phyloP scores from a whole-genome alignment of 148 eudicot species.

The Rhododendron kiyosumense region DNA sequence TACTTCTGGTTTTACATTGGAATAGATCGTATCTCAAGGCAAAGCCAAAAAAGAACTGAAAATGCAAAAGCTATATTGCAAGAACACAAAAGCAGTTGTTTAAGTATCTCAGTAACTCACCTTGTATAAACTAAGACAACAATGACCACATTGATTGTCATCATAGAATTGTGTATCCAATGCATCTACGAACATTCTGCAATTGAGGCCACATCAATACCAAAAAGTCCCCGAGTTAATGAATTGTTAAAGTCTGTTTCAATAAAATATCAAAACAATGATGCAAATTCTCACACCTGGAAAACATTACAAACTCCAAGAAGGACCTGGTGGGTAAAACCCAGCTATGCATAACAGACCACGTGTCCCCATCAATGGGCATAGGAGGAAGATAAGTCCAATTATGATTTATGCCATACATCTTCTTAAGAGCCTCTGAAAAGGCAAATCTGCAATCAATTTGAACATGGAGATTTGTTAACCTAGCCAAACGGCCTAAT shows the following conservation, averaged over 20 bases:
- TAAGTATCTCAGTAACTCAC: constrained; percentile 26
- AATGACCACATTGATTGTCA: constrained; percentile 58
- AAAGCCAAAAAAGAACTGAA: neutral
- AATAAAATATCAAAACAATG: neutral
- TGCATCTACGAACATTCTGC: constrained; percentile 88
- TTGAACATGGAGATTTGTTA: neutral
- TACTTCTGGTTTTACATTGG: neutral
- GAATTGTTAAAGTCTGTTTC: neutral
- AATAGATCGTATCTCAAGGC: neutral
- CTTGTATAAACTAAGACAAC: constrained; percentile 68
- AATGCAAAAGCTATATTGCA: neutral
- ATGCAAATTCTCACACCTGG: constrained; percentile 40
- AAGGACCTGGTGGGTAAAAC: constrained; percentile 85
- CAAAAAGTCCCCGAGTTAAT: neutral
- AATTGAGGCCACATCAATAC: constrained; percentile 3
- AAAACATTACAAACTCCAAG: constrained; percentile 87
- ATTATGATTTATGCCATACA: constrained; percentile 62
- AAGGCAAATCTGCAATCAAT: constrained; percentile 57
- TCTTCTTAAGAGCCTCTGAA: constrained; percentile 65
- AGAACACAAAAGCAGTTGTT: neutral
- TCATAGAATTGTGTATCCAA: constrained; percentile 66
- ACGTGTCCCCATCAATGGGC: constrained; percentile 73
- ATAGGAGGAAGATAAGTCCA: constrained; percentile 57
- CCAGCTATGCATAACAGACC: constrained; percentile 97
- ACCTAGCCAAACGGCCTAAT: constrained; percentile 7